Evolutionary conservation across 2,329 filamentous ascomycete genomes (phyloP).

Genomic region (Byssoonygena ceratinophila): DNA sequence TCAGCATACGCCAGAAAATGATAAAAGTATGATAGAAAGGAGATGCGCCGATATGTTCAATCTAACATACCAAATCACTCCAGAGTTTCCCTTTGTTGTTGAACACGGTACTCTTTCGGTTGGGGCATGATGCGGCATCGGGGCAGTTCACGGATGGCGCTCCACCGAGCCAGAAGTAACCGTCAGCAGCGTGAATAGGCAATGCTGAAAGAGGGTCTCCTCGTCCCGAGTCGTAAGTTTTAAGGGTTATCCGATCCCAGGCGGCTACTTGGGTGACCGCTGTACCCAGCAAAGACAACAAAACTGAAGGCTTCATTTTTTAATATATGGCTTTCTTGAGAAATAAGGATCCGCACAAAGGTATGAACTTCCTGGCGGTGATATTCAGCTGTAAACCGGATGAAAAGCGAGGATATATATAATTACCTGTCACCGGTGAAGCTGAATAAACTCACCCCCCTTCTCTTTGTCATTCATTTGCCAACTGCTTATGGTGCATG

Average conservation of each 20-base stretch:
- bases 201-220: neutral
- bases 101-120: neutral
- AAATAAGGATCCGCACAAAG: neutral
- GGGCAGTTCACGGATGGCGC: neutral
- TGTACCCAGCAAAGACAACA: neutral
- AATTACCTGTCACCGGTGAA: neutral
- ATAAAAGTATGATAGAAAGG: neutral
- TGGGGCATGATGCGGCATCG: neutral
- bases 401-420: neutral
- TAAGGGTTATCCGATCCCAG: neutral
- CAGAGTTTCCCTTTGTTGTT: neutral
- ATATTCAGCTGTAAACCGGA: neutral
- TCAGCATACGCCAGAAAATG: neutral
- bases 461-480: neutral
- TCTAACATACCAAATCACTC: neutral
- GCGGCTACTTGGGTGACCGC: neutral
- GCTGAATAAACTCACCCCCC: neutral
- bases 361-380: too few species aligned
- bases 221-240: neutral
- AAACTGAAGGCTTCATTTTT: neutral
- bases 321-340: neutral
- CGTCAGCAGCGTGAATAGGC: neutral
- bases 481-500: neutral
- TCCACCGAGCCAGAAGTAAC: constrained; percentile 1
- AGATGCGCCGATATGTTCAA: neutral